Evolutionary conservation across 2,329 filamentous ascomycete genomes (phyloP).

Genomic region (Sporothrix curviconia): DNA sequence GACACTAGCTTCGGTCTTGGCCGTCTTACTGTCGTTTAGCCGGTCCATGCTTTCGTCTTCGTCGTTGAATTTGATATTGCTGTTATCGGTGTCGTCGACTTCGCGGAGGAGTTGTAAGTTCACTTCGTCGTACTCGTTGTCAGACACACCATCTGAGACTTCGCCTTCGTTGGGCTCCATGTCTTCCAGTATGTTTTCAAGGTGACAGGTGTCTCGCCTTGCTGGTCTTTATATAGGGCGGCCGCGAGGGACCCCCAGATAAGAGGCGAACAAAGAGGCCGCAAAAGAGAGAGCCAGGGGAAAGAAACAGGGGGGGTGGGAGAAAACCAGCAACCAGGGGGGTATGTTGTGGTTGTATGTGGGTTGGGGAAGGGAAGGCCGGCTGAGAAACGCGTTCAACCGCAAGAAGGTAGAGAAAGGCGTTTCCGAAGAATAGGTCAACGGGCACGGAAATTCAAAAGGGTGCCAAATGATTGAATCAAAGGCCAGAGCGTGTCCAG

Average conservation of each 20-base stretch:
- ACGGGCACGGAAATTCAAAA: not conserved
- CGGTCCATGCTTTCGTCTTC: slow-evolving; percentile 35
- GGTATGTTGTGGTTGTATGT: not conserved
- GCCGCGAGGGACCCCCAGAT: slow-evolving; percentile 15
- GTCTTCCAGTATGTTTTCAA: slow-evolving; percentile 47
- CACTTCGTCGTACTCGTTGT: slow-evolving; percentile 48
- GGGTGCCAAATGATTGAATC: too few species aligned
- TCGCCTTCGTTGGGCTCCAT: slow-evolving; percentile 47
- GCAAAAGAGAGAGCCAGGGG: not conserved
- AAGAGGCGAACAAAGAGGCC: slow-evolving; percentile 9
- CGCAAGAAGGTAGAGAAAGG: not conserved
- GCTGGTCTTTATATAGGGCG: slow-evolving; percentile 41
- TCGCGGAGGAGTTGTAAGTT: slow-evolving; percentile 35
- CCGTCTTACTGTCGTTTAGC: slow-evolving; percentile 43
- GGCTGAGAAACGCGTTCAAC: not conserved
- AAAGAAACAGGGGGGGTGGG: not conserved
- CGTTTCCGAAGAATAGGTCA: not conserved
- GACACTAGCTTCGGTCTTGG: slow-evolving; percentile 43
- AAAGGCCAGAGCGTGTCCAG: not conserved
- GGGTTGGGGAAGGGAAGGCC: too few species aligned
- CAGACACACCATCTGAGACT: slow-evolving; percentile 53
- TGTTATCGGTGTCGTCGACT: slow-evolving; percentile 33
- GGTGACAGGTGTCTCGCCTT: slow-evolving; percentile 35
- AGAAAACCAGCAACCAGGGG: slow-evolving; percentile 1
- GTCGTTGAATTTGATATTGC: slow-evolving; percentile 20